These are phyloP conservation scores for Cladochytrium tenue DNA, from an alignment of 371 early-diverging fungal genomes.

Conservation along the genomic window DNA sequence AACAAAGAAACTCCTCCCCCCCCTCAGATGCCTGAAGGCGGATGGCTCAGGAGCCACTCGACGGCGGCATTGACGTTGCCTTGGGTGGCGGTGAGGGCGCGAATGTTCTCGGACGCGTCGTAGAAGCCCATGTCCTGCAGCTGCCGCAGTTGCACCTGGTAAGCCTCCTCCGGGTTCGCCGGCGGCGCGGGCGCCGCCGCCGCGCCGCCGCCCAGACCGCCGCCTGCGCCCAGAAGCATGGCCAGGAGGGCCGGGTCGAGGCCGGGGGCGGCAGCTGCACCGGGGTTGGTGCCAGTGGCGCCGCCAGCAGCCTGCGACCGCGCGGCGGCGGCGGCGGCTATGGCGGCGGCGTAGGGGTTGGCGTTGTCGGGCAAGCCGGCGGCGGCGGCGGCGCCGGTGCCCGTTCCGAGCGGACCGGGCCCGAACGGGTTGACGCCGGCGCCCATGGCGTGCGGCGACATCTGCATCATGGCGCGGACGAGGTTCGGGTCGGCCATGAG, in stretches of 20 bases:
- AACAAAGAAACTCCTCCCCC: background rate
- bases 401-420: constrained; percentile 46
- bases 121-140: constrained; percentile 96
- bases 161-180: constrained; percentile 82
- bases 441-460: constrained; percentile 67
- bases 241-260: constrained; percentile 46
- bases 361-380: constrained; percentile 8
- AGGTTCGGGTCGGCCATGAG: constrained; percentile 85
- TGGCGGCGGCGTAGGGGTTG: constrained; percentile 18
- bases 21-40: constrained; percentile 25
- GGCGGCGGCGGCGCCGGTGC: constrained; percentile 9
- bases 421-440: constrained; percentile 66
- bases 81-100: constrained; percentile 78
- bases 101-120: constrained; percentile 85
- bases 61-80: constrained; percentile 94
- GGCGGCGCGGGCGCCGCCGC: constrained; percentile 59
- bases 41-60: constrained; percentile 72
- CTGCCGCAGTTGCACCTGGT: constrained; percentile 85
- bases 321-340: constrained; percentile 40
- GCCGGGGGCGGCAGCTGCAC: constrained; percentile 29
- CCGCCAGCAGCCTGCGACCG: constrained; percentile 40
- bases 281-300: constrained; percentile 11
- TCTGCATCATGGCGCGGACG: constrained; percentile 74
- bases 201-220: constrained; percentile 25
- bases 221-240: constrained; percentile 33